Evolutionary conservation across 2,329 filamentous ascomycete species (phyloP).

Genomic region (Aureobasidium subglaciale): DNA sequence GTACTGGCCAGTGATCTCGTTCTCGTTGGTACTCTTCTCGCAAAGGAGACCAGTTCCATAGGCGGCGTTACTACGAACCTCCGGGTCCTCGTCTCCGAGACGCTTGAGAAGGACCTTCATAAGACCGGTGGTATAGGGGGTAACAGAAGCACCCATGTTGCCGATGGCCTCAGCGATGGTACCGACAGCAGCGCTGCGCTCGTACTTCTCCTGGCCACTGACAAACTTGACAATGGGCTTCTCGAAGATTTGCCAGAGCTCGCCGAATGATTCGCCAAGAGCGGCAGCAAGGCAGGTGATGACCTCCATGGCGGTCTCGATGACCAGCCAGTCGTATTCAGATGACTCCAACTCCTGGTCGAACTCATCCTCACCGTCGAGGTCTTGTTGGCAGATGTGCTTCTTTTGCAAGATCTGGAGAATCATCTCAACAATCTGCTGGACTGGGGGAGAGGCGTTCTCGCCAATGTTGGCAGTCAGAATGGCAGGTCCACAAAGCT

Average conservation of each 20-base stretch:
- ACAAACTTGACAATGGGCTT: constrained; percentile 85
- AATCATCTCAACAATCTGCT: constrained; percentile 66
- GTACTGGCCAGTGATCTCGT: constrained; percentile 68
- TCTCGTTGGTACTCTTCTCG: constrained; percentile 67
- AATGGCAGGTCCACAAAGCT: constrained; percentile 81
- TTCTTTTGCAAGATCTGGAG: constrained; percentile 77
- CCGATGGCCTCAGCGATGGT: constrained; percentile 86
- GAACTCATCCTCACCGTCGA: constrained; percentile 73
- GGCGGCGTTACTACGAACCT: constrained; percentile 91
- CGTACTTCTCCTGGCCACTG: constrained; percentile 74
- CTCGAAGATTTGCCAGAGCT: constrained; percentile 94
- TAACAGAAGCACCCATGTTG: constrained; percentile 74
- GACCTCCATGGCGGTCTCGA: constrained; percentile 90
- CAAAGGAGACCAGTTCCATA: constrained; percentile 85
- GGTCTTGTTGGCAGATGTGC: constrained; percentile 87
- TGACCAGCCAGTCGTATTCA: constrained; percentile 95
- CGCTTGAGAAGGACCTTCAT: constrained; percentile 79
- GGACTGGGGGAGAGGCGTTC: constrained; percentile 25
- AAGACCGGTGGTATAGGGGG: constrained; percentile 69
- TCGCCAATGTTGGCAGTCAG: constrained; percentile 61
- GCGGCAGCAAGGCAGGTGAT: constrained; percentile 76
- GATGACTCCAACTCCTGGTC: constrained; percentile 66
- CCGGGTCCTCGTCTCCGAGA: constrained; percentile 78
- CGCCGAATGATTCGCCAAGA: constrained; percentile 70
- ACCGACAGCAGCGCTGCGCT: constrained; percentile 84